Conservation (phyloP, 1,284 basidiomycete genomes). For the Sanghuangporus sanghuang region DNA sequence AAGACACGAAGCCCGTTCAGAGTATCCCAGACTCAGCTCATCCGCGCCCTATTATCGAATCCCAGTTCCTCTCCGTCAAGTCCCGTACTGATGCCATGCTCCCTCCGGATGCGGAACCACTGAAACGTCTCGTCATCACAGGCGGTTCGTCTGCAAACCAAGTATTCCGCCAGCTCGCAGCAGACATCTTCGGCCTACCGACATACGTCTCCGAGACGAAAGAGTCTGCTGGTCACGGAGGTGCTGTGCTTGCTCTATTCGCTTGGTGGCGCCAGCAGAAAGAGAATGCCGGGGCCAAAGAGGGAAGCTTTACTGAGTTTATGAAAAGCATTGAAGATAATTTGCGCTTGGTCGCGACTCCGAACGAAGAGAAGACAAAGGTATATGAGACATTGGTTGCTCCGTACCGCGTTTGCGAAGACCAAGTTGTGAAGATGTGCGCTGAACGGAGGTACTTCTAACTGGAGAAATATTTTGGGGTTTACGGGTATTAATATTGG, state of each 20-base stretch:
- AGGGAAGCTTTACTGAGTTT: constrained; percentile 63
- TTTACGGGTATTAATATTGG: not conserved
- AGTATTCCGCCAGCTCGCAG: constrained; percentile 69
- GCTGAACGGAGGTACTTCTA: not conserved
- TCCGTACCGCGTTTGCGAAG: constrained; percentile 36
- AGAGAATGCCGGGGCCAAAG: constrained; percentile 30
- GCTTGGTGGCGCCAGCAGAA: constrained; percentile 54
- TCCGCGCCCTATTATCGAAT: constrained; percentile 81
- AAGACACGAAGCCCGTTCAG: constrained; percentile 28
- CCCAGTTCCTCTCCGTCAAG: constrained; percentile 78
- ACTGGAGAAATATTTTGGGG: not conserved
- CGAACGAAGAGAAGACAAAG: constrained; percentile 36
- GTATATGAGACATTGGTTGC: constrained; percentile 33
- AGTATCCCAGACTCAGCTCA: constrained; percentile 47
- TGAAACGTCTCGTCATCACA: constrained; percentile 71
- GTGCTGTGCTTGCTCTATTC: constrained; percentile 63
- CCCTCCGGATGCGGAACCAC: constrained; percentile 47
- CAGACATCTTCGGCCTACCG: constrained; percentile 74
- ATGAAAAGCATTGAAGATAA: constrained; percentile 37
- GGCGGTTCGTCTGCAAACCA: constrained; percentile 79
- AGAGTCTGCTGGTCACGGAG: constrained; percentile 69
- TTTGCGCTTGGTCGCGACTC: constrained; percentile 51
- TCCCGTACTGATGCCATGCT: constrained; percentile 67
- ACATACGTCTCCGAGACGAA: constrained; percentile 61
- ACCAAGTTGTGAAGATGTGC: constrained; percentile 28